These are phyloP conservation scores for Penicillium manginii DNA, from an alignment of 495 filamentous ascomycete genomes.

Conservation along the genomic window DNA sequence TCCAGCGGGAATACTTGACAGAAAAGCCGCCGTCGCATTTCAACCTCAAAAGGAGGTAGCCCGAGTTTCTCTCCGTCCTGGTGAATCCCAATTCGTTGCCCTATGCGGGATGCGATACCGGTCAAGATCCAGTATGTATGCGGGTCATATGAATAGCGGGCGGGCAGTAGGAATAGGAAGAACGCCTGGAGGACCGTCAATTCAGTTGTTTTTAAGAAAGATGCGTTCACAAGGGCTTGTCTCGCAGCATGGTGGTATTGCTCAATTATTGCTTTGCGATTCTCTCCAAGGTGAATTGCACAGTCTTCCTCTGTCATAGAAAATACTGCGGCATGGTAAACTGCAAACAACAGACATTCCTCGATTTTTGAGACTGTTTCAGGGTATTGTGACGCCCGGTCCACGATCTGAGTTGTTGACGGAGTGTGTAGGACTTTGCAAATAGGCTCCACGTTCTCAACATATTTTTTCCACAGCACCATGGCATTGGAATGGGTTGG, in stretches of 20 bases:
- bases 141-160: constrained; percentile 38
- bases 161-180: constrained; percentile 32
- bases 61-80: constrained; percentile 47
- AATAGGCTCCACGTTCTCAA: constrained; percentile 65
- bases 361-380: constrained; percentile 32
- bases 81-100: constrained; percentile 52
- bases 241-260: constrained; percentile 24
- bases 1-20: constrained; percentile 50
- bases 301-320: constrained; percentile 41
- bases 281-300: constrained; percentile 6
- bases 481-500: constrained; percentile 22
- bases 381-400: constrained; percentile 32
- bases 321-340: constrained; percentile 45
- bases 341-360: constrained; percentile 47
- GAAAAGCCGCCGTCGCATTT: constrained; percentile 54
- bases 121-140: constrained; percentile 43
- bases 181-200: constrained; percentile 39
- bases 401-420: constrained; percentile 44
- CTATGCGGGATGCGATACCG: constrained; percentile 52
- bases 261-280: constrained; percentile 20
- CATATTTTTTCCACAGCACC: constrained; percentile 62
- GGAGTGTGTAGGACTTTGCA: constrained; percentile 69
- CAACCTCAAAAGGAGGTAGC: constrained; percentile 50
- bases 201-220: constrained; percentile 36
- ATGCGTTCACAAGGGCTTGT: constrained; percentile 34